These are phyloP conservation scores for Gossypium stocksii DNA, from an alignment of 345 rosid genomes.

Conservation along the genomic window DNA sequence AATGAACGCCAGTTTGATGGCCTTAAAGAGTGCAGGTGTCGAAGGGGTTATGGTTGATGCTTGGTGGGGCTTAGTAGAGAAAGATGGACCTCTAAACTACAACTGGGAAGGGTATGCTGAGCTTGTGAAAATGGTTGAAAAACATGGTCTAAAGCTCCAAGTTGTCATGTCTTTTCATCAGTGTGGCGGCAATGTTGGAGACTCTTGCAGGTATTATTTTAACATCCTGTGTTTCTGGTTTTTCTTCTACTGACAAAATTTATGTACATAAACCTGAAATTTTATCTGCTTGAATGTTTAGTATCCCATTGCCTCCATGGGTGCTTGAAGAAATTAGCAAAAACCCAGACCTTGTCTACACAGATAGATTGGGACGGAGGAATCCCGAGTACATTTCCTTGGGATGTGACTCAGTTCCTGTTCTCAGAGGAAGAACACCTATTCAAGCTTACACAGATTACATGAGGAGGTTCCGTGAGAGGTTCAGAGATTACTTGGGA, in stretches of 20 bases:
- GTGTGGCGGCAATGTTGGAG: constrained; percentile 99
- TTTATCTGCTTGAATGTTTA: constrained; percentile 25
- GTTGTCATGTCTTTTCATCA: constrained; percentile 97
- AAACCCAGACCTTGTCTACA: constrained; percentile 87
- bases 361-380: constrained; percentile 86
- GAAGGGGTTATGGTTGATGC: constrained; percentile 98
- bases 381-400: constrained; percentile 88
- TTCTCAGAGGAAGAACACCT: constrained; percentile 85
- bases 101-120: constrained; percentile 97
- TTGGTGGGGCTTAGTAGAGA: constrained; percentile 99
- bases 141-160: constrained; percentile 82
- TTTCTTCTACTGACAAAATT: not conserved
- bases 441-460: constrained; percentile 86
- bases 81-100: constrained; percentile 85
- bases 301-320: constrained; percentile 97
- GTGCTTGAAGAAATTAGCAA: constrained; percentile 89
- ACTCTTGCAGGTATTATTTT: constrained; percentile 83
- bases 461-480: constrained; percentile 87
- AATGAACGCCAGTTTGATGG: constrained; percentile 90
- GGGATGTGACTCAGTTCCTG: constrained; percentile 82
- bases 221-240: not conserved
- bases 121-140: constrained; percentile 80
- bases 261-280: not conserved
- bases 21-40: constrained; percentile 84
- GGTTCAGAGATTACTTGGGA: constrained; percentile 66